Evolutionary conservation across 169 alveolate genomes (phyloP), one percentile per base, ranked within the genome.

Genomic region (Babesia gibsoni): DNA sequence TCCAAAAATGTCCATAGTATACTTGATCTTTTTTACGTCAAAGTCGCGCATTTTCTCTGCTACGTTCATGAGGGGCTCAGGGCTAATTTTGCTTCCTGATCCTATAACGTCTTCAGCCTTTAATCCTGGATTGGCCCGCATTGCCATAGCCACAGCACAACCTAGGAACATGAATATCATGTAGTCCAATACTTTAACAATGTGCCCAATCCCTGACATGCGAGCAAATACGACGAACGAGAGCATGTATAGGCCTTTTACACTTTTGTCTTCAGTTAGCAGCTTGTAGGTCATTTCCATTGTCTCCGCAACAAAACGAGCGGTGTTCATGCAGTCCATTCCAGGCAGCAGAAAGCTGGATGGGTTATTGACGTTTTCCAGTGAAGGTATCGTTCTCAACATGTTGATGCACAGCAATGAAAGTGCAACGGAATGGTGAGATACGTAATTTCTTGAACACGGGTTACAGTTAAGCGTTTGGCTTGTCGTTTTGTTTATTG

Each of bases 261-360:
- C 27, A 0, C 48, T 48, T 27, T 69, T 61, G 43, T 77, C 86
- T 20, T 77, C 82, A 12, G 42, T 32, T 16, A 57, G 23, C 45
- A 77, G 46, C 59, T 65, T 77, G 67, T 67, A 77, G 41, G 54
- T 35, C 63, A 77, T 50, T 74, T 77, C 86, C 80, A 77, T 25
- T 16, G 65, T 56, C 39, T 77, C 86, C 20, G 82, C 57, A 35
- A 67, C 66, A 52, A 20, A 77, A 42, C 77, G 66, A 4, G 68
- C 80, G 12, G 74, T 77, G 49, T 37, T 77, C 29, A 58, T 22
- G 36, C 75, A 77, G 27, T 73, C 73, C 56, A 61, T 52, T 5
- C 68, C 58, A 0, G 29, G 52, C 30, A 57, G 0, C n/a, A 39
- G 20, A 5, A 57, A 12, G 32, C 72, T 48, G 37, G 72, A 61